These are phyloP conservation scores for Phytophthora ramorum DNA, from an alignment of 352 stramenopile species.

Conservation along the genomic window DNA sequence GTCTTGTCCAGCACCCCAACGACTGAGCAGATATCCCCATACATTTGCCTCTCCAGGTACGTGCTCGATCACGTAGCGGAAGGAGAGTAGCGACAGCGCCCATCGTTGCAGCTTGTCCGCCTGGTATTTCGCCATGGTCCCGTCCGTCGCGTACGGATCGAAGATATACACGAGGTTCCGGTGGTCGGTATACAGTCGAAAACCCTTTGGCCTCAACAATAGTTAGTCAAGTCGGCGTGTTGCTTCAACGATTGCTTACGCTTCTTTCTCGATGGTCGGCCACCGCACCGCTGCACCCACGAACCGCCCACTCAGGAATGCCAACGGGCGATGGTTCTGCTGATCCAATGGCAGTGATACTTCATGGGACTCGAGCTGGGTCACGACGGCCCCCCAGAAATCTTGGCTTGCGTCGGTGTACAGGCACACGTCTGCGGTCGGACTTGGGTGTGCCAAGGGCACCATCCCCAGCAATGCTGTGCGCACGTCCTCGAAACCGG, in stretches of 20 bases:
- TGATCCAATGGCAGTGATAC: slow-evolving; percentile 2
- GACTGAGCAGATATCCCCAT: slow-evolving; percentile 5
- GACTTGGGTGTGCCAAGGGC: slow-evolving; percentile 25
- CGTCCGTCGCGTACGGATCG: neutral
- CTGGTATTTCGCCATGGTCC: neutral
- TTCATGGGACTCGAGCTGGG: slow-evolving; percentile 16
- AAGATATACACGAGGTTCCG: slow-evolving; percentile 23
- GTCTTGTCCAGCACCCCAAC: neutral
- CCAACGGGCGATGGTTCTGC: slow-evolving; percentile 26
- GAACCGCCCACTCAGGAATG: slow-evolving; percentile 14
- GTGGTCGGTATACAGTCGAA: slow-evolving; percentile 24
- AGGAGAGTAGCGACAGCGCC: neutral
- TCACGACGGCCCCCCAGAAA: slow-evolving; percentile 27
- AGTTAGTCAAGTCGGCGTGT: slow-evolving; percentile 6
- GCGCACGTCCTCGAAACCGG: slow-evolving; percentile 2
- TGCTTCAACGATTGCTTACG: slow-evolving; percentile 3
- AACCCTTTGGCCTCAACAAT: slow-evolving; percentile 6
- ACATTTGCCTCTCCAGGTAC: slow-evolving; percentile 1
- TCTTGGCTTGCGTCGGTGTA: slow-evolving; percentile 25
- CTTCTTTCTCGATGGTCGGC: slow-evolving; percentile 21
- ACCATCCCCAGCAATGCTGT: slow-evolving; percentile 21
- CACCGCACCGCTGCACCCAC: slow-evolving; percentile 1
- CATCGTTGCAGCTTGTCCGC: slow-evolving; percentile 3
- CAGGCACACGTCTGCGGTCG: slow-evolving; percentile 9
- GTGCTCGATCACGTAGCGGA: slow-evolving; percentile 24